Evolutionary conservation across 2,329 filamentous ascomycete species (phyloP).

Genomic region (Lasiodiplodia hormozganensis): DNA sequence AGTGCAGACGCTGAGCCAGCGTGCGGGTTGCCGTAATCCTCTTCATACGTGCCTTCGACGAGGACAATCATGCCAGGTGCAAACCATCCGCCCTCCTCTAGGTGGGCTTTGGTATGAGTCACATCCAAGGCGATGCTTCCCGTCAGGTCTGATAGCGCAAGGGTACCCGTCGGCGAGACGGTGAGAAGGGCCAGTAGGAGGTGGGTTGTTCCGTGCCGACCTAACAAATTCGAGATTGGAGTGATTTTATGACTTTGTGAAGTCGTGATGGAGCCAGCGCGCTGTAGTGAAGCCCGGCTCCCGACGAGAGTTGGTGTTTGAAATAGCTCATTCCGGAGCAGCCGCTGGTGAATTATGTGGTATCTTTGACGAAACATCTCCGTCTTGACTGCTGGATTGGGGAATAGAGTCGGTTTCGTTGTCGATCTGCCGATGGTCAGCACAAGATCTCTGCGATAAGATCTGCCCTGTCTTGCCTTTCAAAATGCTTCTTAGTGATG

Average conservation of each 20-base stretch:
- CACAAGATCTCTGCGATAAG: neutral
- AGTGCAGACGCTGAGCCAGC: constrained; percentile 64
- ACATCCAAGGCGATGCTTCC: constrained; percentile 88
- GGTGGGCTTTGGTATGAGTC: constrained; percentile 79
- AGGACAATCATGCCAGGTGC: constrained; percentile 95
- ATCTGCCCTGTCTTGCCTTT: constrained; percentile 60
- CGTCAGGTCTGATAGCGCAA: constrained; percentile 85
- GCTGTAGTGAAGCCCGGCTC: constrained; percentile 58
- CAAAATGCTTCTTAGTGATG: constrained; percentile 85
- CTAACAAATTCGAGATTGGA: constrained; percentile 76
- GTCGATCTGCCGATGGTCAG: constrained; percentile 44
- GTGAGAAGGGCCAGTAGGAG: constrained; percentile 85
- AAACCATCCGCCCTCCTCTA: constrained; percentile 89
- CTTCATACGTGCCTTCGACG: constrained; percentile 94
- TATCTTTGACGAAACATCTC: constrained; percentile 87
- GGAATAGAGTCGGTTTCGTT: constrained; percentile 60
- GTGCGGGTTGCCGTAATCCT: constrained; percentile 77
- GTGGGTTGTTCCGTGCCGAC: constrained; percentile 83
- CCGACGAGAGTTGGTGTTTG: constrained; percentile 79
- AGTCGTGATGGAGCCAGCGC: constrained; percentile 61
- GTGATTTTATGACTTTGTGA: constrained; percentile 80
- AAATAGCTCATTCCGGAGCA: constrained; percentile 92
- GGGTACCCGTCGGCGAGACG: constrained; percentile 78
- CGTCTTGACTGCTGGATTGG: constrained; percentile 81
- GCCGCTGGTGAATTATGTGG: constrained; percentile 87